Percentiles rank a stretch among this genome's conserved stretches.
These are phyloP conservation scores for Vaccinium macrocarpon DNA, from an alignment of 148 eudicot species.

Conservation along the genomic window DNA sequence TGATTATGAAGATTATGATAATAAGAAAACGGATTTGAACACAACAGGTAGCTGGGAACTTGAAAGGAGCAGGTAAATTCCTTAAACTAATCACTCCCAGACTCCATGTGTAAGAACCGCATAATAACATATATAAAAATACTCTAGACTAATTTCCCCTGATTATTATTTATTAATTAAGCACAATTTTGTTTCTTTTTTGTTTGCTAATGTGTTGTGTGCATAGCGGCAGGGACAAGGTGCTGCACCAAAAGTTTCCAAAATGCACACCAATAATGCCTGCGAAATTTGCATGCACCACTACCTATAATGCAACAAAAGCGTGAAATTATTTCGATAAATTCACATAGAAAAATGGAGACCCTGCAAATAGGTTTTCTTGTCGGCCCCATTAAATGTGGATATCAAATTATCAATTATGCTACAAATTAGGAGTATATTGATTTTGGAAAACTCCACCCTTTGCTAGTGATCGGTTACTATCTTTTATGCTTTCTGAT, in stretches of 20 bases:
- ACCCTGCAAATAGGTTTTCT: background rate
- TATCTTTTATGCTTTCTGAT: background rate
- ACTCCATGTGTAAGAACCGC: background rate
- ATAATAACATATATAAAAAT: too few species aligned
- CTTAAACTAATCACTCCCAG: background rate
- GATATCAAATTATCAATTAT: too few species aligned
- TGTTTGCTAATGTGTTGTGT: background rate
- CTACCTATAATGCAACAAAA: background rate
- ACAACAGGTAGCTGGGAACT: background rate
- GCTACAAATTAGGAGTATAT: background rate
- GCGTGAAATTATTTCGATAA: background rate
- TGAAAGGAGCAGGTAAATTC: background rate
- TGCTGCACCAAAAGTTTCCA: background rate
- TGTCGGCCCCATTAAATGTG: too few species aligned
- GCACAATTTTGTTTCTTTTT: background rate
- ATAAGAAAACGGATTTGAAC: background rate
- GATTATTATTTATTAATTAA: background rate
- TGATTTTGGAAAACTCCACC: background rate
- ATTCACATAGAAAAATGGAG: background rate
- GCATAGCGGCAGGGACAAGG: background rate
- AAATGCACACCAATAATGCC: background rate
- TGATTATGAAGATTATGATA: background rate
- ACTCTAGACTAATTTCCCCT: background rate
- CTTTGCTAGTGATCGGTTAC: background rate
- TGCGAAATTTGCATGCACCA: background rate